phyloP scores from a whole-genome alignment of 140 eudicot species.

The Ambrosia hybrid region DNA sequence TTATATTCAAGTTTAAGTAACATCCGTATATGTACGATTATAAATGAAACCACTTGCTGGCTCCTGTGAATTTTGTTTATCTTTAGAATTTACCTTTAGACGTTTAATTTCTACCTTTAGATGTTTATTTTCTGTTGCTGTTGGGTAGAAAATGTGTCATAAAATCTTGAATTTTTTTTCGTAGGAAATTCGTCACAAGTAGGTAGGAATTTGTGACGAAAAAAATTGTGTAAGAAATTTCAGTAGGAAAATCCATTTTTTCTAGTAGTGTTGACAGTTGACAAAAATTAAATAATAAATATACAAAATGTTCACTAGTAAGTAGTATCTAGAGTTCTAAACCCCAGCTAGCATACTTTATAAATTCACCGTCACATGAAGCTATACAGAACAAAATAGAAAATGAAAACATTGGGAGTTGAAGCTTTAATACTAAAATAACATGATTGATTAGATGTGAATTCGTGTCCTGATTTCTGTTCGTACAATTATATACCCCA shows the following conservation, averaged over 20 bases:
- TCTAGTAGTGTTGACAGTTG: conserved; percentile 9
- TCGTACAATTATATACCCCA: conserved; percentile 39
- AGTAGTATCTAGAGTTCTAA: too few relatives aligned
- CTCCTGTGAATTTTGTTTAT: too few relatives aligned
- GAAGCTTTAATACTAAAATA: conserved; percentile 20
- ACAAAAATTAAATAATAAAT: not conserved
- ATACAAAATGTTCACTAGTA: not conserved
- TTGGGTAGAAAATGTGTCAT: too few relatives aligned
- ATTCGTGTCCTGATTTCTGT: conserved; percentile 37
- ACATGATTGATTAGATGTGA: conserved; percentile 26
- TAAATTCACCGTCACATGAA: not conserved
- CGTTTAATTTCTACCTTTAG: too few relatives aligned
- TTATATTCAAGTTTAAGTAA: not conserved
- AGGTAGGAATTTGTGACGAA: too few relatives aligned
- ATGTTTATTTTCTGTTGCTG: rapidly evolving
- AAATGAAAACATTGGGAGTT: conserved; percentile 10
- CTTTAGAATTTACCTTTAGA: too few relatives aligned
- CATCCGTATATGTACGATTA: too few relatives aligned
- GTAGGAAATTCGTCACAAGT: too few relatives aligned
- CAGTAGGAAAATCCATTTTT: rapidly evolving
- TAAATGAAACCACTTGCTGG: too few relatives aligned
- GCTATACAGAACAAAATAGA: not conserved
- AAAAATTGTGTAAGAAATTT: too few relatives aligned
- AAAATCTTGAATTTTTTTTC: too few relatives aligned
- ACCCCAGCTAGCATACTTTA: not conserved